Conservation (phyloP, 2,329 filamentous ascomycete species). For the Lojkania enalia region DNA sequence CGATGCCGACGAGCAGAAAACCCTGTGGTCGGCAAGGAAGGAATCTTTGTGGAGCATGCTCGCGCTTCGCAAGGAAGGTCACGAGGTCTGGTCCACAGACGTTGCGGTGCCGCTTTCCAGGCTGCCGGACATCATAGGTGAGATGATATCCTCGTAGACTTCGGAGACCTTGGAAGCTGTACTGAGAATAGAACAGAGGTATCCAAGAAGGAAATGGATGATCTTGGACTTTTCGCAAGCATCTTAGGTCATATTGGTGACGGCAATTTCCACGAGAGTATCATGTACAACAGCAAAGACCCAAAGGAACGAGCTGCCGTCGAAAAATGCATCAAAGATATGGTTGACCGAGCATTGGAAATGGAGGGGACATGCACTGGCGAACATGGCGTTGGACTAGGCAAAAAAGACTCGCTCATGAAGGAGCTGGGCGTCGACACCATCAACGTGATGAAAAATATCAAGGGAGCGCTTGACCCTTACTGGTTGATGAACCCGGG, state of each 20-base stretch:
- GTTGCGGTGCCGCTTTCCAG: conserved; percentile 64
- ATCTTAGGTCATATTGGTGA: conserved; percentile 90
- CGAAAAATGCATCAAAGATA: conserved; percentile 80
- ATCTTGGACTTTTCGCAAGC: conserved; percentile 82
- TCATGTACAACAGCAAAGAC: conserved; percentile 78
- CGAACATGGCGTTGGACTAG: conserved; percentile 83
- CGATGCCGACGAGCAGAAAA: conserved; percentile 58
- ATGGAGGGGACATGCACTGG: conserved; percentile 96
- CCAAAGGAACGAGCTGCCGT: conserved; percentile 73
- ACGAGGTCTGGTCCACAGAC: conserved; percentile 65
- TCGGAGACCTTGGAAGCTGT: neutral
- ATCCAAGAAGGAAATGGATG: conserved; percentile 86
- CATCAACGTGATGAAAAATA: conserved; percentile 78
- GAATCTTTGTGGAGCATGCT: conserved; percentile 65
- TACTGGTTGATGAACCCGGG: conserved; percentile 89
- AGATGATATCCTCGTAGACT: conserved; percentile 7
- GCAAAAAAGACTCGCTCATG: conserved; percentile 79
- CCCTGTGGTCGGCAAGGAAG: conserved; percentile 64
- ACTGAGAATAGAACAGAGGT: conserved; percentile 59
- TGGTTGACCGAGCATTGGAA: conserved; percentile 86
- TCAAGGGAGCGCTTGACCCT: conserved; percentile 83
- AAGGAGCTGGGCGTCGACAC: conserved; percentile 81
- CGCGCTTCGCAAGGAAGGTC: conserved; percentile 57
- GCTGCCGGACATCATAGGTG: conserved; percentile 64
- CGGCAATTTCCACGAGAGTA: conserved; percentile 92